Conservation (phyloP, 1,139 yeast genomes). For the Debaryomyces subglobosus region DNA sequence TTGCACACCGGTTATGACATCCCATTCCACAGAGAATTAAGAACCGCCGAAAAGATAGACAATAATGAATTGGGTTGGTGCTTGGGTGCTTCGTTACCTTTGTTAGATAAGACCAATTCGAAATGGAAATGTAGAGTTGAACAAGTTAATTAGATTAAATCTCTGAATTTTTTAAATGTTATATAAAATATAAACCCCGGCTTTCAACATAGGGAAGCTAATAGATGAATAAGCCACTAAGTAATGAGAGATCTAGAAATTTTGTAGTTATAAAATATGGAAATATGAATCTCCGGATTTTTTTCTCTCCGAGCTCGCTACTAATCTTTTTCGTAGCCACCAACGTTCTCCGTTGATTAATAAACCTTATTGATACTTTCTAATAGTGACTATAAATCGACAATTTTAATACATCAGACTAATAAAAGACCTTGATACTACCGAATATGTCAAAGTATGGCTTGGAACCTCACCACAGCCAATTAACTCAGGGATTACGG, state of each 20-base stretch:
- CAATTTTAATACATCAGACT: not conserved
- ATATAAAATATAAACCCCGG: not conserved
- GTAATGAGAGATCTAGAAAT: not conserved
- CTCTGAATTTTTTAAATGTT: not conserved
- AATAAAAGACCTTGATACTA: not conserved
- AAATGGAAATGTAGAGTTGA: conserved; percentile 73
- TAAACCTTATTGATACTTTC: not conserved
- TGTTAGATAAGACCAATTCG: conserved; percentile 60
- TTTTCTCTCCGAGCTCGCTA: conserved; percentile 1
- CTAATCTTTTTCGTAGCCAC: not conserved
- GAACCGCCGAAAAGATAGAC: conserved; percentile 86
- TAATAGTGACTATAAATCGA: not conserved
- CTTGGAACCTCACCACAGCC: conserved; percentile 1
- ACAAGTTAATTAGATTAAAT: conserved; percentile 10
- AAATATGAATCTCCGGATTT: not conserved
- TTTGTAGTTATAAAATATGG: not conserved
- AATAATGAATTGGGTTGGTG: conserved; percentile 98
- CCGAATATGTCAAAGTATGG: conserved; percentile 4
- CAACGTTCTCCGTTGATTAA: not conserved
- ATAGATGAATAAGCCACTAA: not conserved
- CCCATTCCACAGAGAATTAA: conserved; percentile 85
- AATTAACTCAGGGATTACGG: conserved; percentile 2
- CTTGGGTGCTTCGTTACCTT: conserved; percentile 93
- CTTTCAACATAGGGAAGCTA: not conserved
- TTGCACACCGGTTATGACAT: conserved; percentile 95